Evolutionary conservation across 768 basidiomycete genomes (phyloP), one percentile per base, ranked within the genome.

Genomic region (Suillus paluster): DNA sequence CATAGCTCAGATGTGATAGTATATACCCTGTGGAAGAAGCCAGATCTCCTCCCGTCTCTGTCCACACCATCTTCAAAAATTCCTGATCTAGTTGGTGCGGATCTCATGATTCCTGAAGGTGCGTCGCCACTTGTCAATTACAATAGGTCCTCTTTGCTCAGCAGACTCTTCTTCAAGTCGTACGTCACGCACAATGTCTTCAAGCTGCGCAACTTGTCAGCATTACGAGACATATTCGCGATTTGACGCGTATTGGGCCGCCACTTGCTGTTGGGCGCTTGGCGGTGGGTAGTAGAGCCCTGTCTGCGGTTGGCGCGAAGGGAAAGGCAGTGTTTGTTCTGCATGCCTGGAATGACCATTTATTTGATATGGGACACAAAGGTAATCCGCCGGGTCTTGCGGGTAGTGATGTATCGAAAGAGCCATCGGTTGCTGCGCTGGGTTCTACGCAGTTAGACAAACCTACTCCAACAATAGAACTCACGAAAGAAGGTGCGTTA

Each of bases 191-290:
- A 19, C 17, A 15, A 19, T 49, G 25, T 19, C 48, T 49, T 6
- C 48, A 27, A 49, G 25, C 48, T 27, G 48, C 25, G 11, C 48
- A 27, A 27, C n/a, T n/a, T n/a, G n/a, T n/a, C n/a, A n/a, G n/a
- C n/a, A n/a, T n/a, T n/a, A n/a, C n/a, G n/a, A n/a, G n/a, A n/a
- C n/a, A n/a, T n/a, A n/a, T n/a, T n/a, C n/a, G n/a, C n/a, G n/a
- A n/a, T n/a, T n/a, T n/a, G 66, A 77, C 65, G 45, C 58, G 56
- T 68, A 65, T 64, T n/a, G 70, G 67, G 7, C 68, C 84, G 15
- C 90, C 92, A 1, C 78, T 95, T n/a, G 91, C 87, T 39, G 85
- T 95, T 7, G 93, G 93, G 1, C 80, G 82, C 27, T 83, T 92
- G 82, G 90, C 87, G 4, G 74, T 91, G 12, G 70, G 84, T 19